Evolutionary conservation across 192 early-diverging fungal genomes (phyloP).

Genomic region (Backusella parvicylindrica): DNA sequence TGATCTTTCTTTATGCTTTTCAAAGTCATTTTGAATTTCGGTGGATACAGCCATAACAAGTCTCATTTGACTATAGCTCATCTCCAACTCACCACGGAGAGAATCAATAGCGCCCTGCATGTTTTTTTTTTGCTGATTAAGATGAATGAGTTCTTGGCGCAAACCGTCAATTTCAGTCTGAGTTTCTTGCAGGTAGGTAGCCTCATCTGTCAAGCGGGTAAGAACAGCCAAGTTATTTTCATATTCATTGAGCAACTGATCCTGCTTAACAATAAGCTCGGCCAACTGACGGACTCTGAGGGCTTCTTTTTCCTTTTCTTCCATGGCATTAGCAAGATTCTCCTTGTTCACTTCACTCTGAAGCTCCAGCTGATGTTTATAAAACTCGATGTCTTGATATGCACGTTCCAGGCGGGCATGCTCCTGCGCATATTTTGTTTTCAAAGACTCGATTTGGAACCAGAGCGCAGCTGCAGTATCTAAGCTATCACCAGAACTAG

Average conservation of each 20-base stretch:
- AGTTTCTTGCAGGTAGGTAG: not conserved
- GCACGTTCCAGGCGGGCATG: not conserved
- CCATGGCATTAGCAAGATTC: not conserved
- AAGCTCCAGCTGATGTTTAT: not conserved
- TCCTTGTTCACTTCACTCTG: not conserved
- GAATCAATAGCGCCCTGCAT: slow-evolving; percentile 10
- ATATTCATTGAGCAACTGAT: slow-evolving; percentile 7
- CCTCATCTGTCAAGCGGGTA: not conserved
- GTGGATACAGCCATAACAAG: slow-evolving; percentile 23
- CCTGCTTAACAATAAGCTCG: slow-evolving; percentile 12
- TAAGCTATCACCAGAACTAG: not conserved
- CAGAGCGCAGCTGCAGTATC: slow-evolving; percentile 1
- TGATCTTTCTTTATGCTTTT: not conserved
- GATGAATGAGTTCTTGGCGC: not conserved
- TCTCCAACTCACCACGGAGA: slow-evolving; percentile 9
- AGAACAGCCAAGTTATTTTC: slow-evolving; percentile 3
- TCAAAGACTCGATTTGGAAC: slow-evolving; percentile 4
- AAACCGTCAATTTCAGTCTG: not conserved
- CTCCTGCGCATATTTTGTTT: slow-evolving; percentile 1
- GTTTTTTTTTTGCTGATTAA: not conserved
- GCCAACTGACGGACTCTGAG: slow-evolving; percentile 9
- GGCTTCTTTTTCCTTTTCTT: slow-evolving; percentile 1
- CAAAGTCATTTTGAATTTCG: slow-evolving; percentile 25
- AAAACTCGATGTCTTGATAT: slow-evolving; percentile 1
- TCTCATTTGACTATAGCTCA: slow-evolving; percentile 15